Percentiles rank a stretch among this genome's conserved stretches.
These are phyloP conservation scores for Ophiostoma quercus DNA, from an alignment of 2,329 filamentous ascomycete genomes.

Conservation along the genomic window DNA sequence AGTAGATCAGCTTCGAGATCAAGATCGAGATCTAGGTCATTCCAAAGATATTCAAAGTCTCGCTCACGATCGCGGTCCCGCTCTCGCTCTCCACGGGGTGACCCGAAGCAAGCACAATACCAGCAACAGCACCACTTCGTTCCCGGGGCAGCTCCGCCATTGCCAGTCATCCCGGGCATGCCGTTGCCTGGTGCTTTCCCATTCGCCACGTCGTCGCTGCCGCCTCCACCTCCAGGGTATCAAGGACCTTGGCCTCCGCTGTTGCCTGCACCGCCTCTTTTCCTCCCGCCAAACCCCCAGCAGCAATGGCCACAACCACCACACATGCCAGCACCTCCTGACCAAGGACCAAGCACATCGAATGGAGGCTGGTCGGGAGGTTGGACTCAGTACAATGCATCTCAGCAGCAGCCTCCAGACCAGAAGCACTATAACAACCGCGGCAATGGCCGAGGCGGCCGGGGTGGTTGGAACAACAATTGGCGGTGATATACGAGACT, in stretches of 20 bases:
- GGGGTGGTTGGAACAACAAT: background rate
- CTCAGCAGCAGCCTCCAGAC: slow-evolving; percentile 16
- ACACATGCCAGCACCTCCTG: slow-evolving; percentile 12
- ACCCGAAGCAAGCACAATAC: background rate
- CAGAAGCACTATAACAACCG: background rate
- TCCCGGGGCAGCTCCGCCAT: background rate
- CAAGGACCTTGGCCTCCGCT: slow-evolving; percentile 24
- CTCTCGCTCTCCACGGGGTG: background rate
- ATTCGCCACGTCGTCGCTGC: slow-evolving; percentile 14
- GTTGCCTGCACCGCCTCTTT: slow-evolving; percentile 1
- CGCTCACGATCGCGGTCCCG: background rate
- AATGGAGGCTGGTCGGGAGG: background rate
- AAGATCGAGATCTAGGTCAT: background rate
- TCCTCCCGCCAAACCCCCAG: background rate
- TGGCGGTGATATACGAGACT: background rate
- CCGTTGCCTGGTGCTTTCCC: slow-evolving; percentile 8
- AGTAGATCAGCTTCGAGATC: background rate
- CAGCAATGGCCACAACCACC: slow-evolving; percentile 6
- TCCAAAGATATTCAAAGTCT: background rate
- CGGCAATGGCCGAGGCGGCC: background rate
- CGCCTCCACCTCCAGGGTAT: slow-evolving; percentile 22
- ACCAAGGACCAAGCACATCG: background rate
- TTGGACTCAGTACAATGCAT: background rate
- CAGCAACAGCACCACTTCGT: background rate
- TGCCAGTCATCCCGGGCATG: background rate